Base-by-base conservation (phyloP, 2,329 filamentous ascomycete genomes). In the Penicillium digitatum region DNA sequence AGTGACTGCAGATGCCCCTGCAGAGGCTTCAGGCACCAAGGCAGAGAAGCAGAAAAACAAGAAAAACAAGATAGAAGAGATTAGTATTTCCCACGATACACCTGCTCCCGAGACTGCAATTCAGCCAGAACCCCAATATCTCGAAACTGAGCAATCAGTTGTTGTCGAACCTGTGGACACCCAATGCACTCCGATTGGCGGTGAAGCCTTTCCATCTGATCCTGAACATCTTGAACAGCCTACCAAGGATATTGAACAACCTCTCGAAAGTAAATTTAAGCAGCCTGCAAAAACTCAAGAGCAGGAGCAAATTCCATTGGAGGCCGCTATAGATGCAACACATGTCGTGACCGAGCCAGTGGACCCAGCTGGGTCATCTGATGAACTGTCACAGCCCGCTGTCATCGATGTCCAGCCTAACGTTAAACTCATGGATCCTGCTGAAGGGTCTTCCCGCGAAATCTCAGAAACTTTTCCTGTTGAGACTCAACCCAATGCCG, bases 31-130 rank as follows among this genome's bases (percentile, higher is more conserved):
- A 8, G 56, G 54, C 32, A 54, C 58, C 5, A 52, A 57, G 14
- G 34, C 50, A 12, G 58, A 63, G 50, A 64, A 60, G 51, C 60
- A 54, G 40, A 61, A 57, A 26, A 64, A 63, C 18, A 59, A 61
- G 47, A 62, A 63, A 35, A 64, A 64, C 47, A 64, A 65, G 43
- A 65, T 58, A n/a, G 62, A 62, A 9, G 62, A 61, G 5, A n/a
- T 31, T 18, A 26, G 44, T 5, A 24, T 32, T 43, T 27, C 52
- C 11, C 35, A 49, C 14, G 53, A 58, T 9, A 45, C 38, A 8
- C 31, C 46, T 39, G 42, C 45, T 22, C 37, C 54, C 10, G 55
- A 56, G 26, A 26, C 39, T 18, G 54, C 59, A 42, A 26, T 45
- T 2, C 56, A 57, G 22, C n/a, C 45, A 42, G 6, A 24, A 22